Percentiles rank a stretch among this genome's conserved stretches.
Evolutionary conservation across 495 filamentous ascomycete species (phyloP).

Genomic region (Lasiosphaeria miniovina): DNA sequence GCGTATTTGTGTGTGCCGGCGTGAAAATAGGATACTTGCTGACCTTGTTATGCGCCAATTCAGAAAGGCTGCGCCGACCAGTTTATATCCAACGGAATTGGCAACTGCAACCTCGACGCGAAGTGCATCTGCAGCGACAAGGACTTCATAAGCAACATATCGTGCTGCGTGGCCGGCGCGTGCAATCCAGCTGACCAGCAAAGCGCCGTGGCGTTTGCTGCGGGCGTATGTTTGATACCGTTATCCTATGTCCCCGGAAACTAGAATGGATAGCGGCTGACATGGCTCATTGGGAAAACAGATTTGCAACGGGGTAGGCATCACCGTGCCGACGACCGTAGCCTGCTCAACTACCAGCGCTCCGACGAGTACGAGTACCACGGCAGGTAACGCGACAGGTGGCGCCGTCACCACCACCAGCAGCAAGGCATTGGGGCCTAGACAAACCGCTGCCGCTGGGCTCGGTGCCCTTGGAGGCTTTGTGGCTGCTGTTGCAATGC

Average conservation of each 20-base stretch:
- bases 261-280: neutral
- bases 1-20: no score
- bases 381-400: slow-evolving; percentile 15
- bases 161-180: slow-evolving; percentile 60
- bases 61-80: slow-evolving; percentile 55
- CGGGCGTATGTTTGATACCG: slow-evolving; percentile 15
- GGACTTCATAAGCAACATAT: slow-evolving; percentile 57
- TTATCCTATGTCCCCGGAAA: neutral
- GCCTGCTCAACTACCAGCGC: slow-evolving; percentile 27
- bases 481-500: slow-evolving; percentile 30
- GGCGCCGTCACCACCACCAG: slow-evolving; percentile 19
- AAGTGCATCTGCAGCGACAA: slow-evolving; percentile 65
- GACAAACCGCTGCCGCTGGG: slow-evolving; percentile 25
- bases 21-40: neutral
- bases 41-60: slow-evolving; percentile 12
- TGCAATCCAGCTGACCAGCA: slow-evolving; percentile 58
- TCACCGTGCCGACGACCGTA: slow-evolving; percentile 35
- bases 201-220: slow-evolving; percentile 34
- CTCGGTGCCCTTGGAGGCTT: slow-evolving; percentile 34
- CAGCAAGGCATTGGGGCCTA: slow-evolving; percentile 23
- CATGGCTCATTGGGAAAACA: slow-evolving; percentile 10
- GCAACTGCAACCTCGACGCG: slow-evolving; percentile 56
- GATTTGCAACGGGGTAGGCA: slow-evolving; percentile 35
- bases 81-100: slow-evolving; percentile 45
- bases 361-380: slow-evolving; percentile 19